Percentiles rank a stretch among this genome's conserved stretches.
Conservation (phyloP, 164 flowering plant species). For the Kalanchoe fedtschenkoi region DNA sequence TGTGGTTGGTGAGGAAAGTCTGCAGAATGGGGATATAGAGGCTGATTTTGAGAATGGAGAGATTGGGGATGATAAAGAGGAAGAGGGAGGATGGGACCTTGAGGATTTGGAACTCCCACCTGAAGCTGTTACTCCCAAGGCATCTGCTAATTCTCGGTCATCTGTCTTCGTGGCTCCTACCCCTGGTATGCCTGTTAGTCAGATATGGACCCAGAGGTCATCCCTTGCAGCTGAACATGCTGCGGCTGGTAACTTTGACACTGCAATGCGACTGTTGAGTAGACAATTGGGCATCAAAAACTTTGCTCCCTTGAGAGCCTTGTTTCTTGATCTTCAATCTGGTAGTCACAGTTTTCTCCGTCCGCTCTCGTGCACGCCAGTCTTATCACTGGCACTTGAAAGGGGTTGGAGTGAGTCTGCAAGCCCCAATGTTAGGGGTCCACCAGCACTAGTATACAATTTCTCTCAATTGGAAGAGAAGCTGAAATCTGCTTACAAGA, state of each 20-base stretch:
- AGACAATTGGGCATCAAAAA: conserved; percentile 44
- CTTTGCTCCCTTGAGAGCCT: conserved; percentile 54
- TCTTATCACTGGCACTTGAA: conserved; percentile 49
- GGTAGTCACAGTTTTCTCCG: conserved; percentile 30
- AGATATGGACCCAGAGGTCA: conserved; percentile 70
- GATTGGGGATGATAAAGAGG: conserved; percentile 45
- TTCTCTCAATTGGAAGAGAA: conserved; percentile 72
- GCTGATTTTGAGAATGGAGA: conserved; percentile 41
- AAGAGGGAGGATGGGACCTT: conserved; percentile 35
- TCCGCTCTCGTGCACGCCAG: conserved; percentile 33
- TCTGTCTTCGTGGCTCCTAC: conserved; percentile 59
- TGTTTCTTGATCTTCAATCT: conserved; percentile 57
- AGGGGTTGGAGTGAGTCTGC: conserved; percentile 29
- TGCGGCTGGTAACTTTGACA: conserved; percentile 71
- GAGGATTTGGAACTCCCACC: conserved; percentile 16
- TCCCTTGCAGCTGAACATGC: conserved; percentile 94
- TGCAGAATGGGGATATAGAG: conserved; percentile 50
- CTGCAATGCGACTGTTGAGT: conserved; percentile 11
- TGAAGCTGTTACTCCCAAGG: conserved; percentile 32
- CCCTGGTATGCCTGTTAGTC: conserved; percentile 75
- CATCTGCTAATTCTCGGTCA: conserved; percentile 30
- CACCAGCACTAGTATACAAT: conserved; percentile 63
- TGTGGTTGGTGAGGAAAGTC: conserved; percentile 45
- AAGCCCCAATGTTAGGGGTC: conserved; percentile 60
- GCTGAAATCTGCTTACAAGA: conserved; percentile 57